Base-by-base conservation (phyloP, 2,329 filamentous ascomycete genomes). In the Gnomoniopsis sp. region DNA sequence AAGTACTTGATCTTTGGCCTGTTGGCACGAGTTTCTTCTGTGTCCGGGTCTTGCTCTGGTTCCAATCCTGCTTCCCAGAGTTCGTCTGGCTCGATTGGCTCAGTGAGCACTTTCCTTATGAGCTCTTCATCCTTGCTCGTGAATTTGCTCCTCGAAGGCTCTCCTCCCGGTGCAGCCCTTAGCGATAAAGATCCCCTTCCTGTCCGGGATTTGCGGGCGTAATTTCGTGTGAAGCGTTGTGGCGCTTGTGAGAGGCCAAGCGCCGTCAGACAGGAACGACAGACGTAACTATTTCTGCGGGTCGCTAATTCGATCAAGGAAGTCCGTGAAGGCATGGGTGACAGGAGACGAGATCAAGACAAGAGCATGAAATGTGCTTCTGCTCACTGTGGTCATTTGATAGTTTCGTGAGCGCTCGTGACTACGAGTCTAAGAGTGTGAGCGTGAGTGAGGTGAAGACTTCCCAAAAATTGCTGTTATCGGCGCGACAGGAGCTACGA, bases 301-400 rank as follows among this genome's bases (percentile, higher is more conserved):
- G 53, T 62, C 50, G 57, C 60, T 50, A 62, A 26, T 23, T 55
- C 58, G 19, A 59, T 22, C 22, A 62, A 49, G 34, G 60, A 50
- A 48, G 57, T 51, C 57, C 51, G 59, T 33, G 60, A 57, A 62
- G 57, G 57, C 60, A 62, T 62, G 46, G 34, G 48, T 43, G 46
- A 65, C 66, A 60, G 41, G n/a, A 83, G 43, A 22, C 12, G 33
- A 22, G n/a, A 22, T 22, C 57, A 63, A 17, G 69, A 52, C 19
- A 52, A 61, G 53, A 62, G 61, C 50, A 68, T 61, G 52, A n/a
- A 41, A 3, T 6, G 38, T 6, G 12, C 38, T 19, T 46, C 10
- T 3, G 19, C 15, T n/a, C 12, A 41, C 12, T 11, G 36, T 11
- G 17, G 43, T 19, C 15, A 46, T 12, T 19, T 46, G 11, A 46